Conservation (phyloP, 768 basidiomycete genomes). For the Kwoniella dejecticola region DNA sequence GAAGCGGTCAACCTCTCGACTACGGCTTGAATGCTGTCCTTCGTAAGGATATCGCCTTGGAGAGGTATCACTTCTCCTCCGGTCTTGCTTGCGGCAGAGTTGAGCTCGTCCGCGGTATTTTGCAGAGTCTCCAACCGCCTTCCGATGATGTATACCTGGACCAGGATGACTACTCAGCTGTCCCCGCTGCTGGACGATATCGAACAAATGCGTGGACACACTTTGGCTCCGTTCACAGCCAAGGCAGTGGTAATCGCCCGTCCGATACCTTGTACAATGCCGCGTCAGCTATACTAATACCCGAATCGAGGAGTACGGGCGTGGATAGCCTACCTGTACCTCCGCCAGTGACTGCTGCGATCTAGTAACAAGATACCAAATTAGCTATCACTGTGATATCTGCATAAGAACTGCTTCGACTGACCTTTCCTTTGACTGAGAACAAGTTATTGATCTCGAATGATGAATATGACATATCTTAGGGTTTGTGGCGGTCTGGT, state of each 20-base stretch:
- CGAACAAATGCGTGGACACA: not conserved
- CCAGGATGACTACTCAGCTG: not conserved
- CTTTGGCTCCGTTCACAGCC: constrained; percentile 50
- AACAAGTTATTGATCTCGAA: constrained; percentile 35
- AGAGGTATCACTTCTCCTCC: constrained; percentile 40
- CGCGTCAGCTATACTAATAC: too few species aligned
- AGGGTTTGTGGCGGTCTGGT: too few species aligned
- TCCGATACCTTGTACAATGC: constrained; percentile 41
- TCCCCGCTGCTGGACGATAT: too few species aligned
- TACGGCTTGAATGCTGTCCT: constrained; percentile 39
- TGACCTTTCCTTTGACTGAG: constrained; percentile 48
- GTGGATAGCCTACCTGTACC: constrained; percentile 33
- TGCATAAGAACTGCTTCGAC: not conserved
- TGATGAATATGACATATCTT: constrained; percentile 12
- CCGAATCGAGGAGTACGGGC: not conserved
- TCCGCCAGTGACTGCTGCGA: constrained; percentile 51
- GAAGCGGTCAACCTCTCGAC: constrained; percentile 25
- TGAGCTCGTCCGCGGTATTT: constrained; percentile 42
- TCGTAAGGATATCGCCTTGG: constrained; percentile 47
- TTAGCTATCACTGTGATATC: too few species aligned
- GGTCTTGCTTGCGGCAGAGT: constrained; percentile 27
- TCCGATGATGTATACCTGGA: constrained; percentile 45
- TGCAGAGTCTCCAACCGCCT: constrained; percentile 44
- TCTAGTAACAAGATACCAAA: constrained; percentile 10
- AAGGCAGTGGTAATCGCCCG: constrained; percentile 46